These are phyloP conservation scores for Botrytis porri DNA, from an alignment of 2,329 filamentous ascomycete species.

Conservation along the genomic window DNA sequence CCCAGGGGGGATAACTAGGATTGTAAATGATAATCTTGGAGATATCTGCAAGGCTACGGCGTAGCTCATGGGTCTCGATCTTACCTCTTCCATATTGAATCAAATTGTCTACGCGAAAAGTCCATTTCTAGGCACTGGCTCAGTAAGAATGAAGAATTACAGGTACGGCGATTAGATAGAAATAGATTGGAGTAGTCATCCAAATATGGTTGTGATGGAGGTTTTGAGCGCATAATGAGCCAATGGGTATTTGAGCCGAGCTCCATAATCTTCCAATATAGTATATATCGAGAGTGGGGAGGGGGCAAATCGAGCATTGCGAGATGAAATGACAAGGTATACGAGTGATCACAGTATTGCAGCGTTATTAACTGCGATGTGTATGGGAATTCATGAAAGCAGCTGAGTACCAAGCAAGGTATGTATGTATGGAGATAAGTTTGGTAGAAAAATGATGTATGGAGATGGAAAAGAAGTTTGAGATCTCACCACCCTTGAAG, in stretches of 20 bases:
- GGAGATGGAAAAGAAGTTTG: neutral
- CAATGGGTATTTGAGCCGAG: neutral
- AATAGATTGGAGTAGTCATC: neutral
- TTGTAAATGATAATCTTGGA: constrained; percentile 10
- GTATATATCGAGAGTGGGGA: neutral
- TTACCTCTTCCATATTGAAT: neutral
- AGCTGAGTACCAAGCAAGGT: neutral
- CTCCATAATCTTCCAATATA: neutral
- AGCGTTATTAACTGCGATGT: neutral
- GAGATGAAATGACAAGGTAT: neutral
- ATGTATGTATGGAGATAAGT: neutral
- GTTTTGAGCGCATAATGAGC: neutral
- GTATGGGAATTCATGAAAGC: neutral
- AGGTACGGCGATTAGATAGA: neutral
- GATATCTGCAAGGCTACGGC: constrained; percentile 4
- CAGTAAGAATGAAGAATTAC: neutral
- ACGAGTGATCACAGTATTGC: neutral
- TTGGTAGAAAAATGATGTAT: neutral
- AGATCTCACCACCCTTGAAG: neutral
- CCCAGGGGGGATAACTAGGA: neutral
- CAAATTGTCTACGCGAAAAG: neutral
- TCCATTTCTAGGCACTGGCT: neutral
- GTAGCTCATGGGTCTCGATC: neutral
- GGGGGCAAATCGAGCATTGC: neutral
- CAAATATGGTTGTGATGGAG: neutral